phyloP scores from a whole-genome alignment of 805 yeast species.

The Yamadazyma sp. region DNA sequence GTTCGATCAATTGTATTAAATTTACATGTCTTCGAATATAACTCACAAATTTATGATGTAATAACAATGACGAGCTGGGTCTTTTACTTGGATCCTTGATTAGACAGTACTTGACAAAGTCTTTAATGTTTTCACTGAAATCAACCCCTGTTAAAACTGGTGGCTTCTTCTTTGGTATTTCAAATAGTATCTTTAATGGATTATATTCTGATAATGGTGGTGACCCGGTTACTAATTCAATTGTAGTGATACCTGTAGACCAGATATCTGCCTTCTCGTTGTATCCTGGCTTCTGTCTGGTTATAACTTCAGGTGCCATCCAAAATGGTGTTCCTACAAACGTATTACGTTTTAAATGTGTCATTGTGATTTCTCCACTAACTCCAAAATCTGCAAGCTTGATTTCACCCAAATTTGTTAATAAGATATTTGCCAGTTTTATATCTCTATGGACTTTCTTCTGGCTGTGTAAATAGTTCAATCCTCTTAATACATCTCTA shows the following conservation, averaged over 20 bases:
- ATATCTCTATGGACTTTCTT: conserved; percentile 85
- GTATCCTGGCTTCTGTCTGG: conserved; percentile 53
- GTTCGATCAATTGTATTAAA: conserved; percentile 35
- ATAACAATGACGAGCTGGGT: conserved; percentile 56
- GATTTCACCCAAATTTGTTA: conserved; percentile 65
- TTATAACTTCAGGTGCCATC: conserved; percentile 99
- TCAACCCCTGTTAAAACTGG: conserved; percentile 51
- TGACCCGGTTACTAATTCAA: conserved; percentile 76
- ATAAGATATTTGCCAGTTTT: conserved; percentile 82
- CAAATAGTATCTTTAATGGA: conserved; percentile 73
- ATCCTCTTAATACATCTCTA: conserved; percentile 63
- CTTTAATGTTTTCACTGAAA: conserved; percentile 53
- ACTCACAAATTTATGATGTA: conserved; percentile 52
- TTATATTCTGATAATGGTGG: conserved; percentile 76
- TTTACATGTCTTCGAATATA: conserved; percentile 26
- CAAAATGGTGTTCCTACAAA: conserved; percentile 96
- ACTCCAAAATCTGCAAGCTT: conserved; percentile 95
- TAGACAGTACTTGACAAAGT: conserved; percentile 65
- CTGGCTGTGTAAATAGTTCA: conserved; percentile 72
- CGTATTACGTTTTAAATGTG: conserved; percentile 56
- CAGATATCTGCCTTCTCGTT: conserved; percentile 89
- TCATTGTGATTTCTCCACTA: conserved; percentile 69
- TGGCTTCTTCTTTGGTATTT: conserved; percentile 63
- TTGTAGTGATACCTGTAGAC: conserved; percentile 92
- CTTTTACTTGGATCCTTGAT: conserved; percentile 62